Base-by-base conservation (phyloP, 1,139 yeast species). In the Taiozyma sp. region DNA sequence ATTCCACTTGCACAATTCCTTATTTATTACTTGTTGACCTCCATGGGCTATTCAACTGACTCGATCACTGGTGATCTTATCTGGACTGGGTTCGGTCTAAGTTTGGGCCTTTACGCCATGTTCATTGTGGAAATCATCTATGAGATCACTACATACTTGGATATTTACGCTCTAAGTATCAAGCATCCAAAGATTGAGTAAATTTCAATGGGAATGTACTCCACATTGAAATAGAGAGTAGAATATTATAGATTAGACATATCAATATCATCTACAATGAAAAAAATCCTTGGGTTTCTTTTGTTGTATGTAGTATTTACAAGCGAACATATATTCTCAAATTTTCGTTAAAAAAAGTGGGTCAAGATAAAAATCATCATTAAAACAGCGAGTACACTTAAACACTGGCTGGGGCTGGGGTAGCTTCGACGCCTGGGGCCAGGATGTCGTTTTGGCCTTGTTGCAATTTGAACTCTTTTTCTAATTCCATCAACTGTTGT, bases 401-500 rank as follows among this genome's bases (percentile, higher is more conserved):
- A 46, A 56, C 57, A 26, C 61, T 50, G 37, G 62, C 62, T 52
- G 59, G 56, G 42, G 60, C 49, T 32, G 63, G 57, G 52, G 62
- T 58, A 30, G 61, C 59, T 56, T 78, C 83, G 46, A 85, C 80
- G 54, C 88, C 88, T 56, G 91, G 86, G 49, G 95, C 90, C 63
- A 88, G 75, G 47, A 88, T 83, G 58, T 86, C 95, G 65, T 84
- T 88, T 40, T 95, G 88, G 55, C 88, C 85, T 71, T 87, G 90
- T 68, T 86, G 91, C 67, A 89, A 77, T 61, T 86, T 83, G 79
- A 90, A 84, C 67, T 89, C 95, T 75, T 88, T 88, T 75, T 91
- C 97, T 86, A 89, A 81, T 73, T 91, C 97, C 68, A 84, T 83
- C 67, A 91, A 79, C 74, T 91, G 97, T 65, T 90, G 93, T 75